A percentile compares a stretch with the other conserved stretches of the same genome.
Evolutionary conservation across 2,329 filamentous ascomycete species (phyloP).

Genomic region (Ceratocystis smalleyi): DNA sequence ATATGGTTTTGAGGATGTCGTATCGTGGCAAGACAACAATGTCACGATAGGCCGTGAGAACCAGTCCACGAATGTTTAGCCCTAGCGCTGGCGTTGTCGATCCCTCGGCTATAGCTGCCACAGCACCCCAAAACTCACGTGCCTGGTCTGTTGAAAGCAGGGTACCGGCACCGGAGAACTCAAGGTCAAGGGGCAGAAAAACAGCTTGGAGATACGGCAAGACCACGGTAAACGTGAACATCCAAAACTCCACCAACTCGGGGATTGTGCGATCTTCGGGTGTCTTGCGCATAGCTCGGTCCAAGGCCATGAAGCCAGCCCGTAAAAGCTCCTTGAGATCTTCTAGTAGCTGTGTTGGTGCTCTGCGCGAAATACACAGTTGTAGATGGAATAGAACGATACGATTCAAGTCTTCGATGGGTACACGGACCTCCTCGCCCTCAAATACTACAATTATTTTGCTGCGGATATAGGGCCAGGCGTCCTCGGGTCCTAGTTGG

Average conservation of each 20-base stretch:
- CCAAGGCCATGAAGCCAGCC: slow-evolving; percentile 75
- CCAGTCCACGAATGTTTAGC: slow-evolving; percentile 66
- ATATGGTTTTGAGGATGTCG: slow-evolving; percentile 75
- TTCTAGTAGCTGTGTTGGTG: slow-evolving; percentile 56
- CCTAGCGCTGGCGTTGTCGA: slow-evolving; percentile 1
- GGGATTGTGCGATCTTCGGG: slow-evolving; percentile 82
- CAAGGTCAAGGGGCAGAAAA: slow-evolving; percentile 80
- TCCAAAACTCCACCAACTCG: slow-evolving; percentile 83
- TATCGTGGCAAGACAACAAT: slow-evolving; percentile 76
- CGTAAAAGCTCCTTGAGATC: slow-evolving; percentile 59
- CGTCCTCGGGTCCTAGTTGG: slow-evolving; percentile 45
- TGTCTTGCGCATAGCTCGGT: slow-evolving; percentile 63
- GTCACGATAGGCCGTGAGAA: slow-evolving; percentile 77
- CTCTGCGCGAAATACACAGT: slow-evolving; percentile 58
- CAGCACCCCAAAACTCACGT: slow-evolving; percentile 76
- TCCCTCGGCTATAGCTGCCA: slow-evolving; percentile 22
- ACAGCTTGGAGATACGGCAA: slow-evolving; percentile 90
- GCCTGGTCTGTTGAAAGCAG: slow-evolving; percentile 67
- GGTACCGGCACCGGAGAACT: slow-evolving; percentile 71
- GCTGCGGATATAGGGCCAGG: slow-evolving; percentile 66
- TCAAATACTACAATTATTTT: slow-evolving; percentile 66
- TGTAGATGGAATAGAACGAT: slow-evolving; percentile 66
- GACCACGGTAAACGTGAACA: slow-evolving; percentile 78
- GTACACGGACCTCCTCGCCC: slow-evolving; percentile 62
- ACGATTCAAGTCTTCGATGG: slow-evolving; percentile 69